Percentiles rank a stretch among this genome's conserved stretches.
Conservation (phyloP, 164 flowering plant genomes). For the Chimonanthus salicifolius region DNA sequence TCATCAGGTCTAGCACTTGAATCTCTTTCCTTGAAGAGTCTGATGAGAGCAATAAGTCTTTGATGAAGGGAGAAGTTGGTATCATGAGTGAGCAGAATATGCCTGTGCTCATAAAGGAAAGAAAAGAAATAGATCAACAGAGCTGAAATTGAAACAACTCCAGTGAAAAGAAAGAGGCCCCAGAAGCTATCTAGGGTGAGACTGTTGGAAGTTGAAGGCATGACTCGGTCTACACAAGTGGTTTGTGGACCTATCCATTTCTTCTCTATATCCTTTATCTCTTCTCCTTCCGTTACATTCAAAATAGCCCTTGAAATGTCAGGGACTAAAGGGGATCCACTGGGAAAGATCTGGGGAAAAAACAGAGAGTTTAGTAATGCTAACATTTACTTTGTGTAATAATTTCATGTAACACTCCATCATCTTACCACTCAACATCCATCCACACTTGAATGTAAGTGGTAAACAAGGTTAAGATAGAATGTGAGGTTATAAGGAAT, state of each 20-base stretch:
- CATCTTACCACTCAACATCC: too few relatives aligned
- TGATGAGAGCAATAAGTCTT: not conserved
- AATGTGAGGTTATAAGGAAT: too few relatives aligned
- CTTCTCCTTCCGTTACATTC: slow-evolving; percentile 9
- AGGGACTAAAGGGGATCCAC: slow-evolving; percentile 20
- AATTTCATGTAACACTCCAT: too few relatives aligned
- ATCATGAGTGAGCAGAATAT: not conserved
- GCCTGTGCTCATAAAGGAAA: slow-evolving; percentile 1
- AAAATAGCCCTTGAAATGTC: slow-evolving; percentile 21
- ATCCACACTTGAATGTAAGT: too few relatives aligned
- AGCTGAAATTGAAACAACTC: slow-evolving; percentile 5
- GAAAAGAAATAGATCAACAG: not conserved
- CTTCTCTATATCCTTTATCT: slow-evolving; percentile 4
- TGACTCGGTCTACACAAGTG: slow-evolving; percentile 2
- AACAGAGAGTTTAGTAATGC: not conserved
- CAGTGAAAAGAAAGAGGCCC: slow-evolving; percentile 16
- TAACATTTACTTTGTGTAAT: not conserved
- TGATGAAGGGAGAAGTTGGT: not conserved
- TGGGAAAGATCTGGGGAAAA: slow-evolving; percentile 43
- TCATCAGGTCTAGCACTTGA: not conserved
- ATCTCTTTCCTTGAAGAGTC: slow-evolving; percentile 6
- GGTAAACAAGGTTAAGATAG: too few relatives aligned
- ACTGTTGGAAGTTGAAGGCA: not conserved
- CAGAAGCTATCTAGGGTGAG: slow-evolving; percentile 8
- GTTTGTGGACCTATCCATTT: slow-evolving; percentile 2